Percentiles rank a stretch among this genome's conserved stretches.
Evolutionary conservation across 2,329 filamentous ascomycete species (phyloP).

Genomic region (Graphiopsis chlorocephala): DNA sequence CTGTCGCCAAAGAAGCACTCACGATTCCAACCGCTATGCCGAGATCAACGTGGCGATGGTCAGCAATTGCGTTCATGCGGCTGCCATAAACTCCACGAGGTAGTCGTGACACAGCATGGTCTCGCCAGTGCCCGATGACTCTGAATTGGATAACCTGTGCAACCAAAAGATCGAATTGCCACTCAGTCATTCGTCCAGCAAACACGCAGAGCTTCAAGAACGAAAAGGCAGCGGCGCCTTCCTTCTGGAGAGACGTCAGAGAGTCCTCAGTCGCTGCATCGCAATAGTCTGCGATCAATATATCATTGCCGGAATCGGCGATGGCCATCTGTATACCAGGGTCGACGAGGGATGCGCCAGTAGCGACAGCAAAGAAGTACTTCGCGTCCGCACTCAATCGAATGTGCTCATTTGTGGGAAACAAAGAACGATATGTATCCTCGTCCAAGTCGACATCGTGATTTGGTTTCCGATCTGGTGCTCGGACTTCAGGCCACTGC

Average conservation of each 20-base stretch:
- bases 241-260: not conserved
- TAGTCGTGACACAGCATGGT: constrained; percentile 6
- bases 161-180: constrained; percentile 10
- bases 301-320: constrained; percentile 16
- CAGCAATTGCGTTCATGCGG: constrained; percentile 8
- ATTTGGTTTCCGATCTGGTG: constrained; percentile 1
- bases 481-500: not conserved
- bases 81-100: constrained; percentile 8
- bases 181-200: constrained; percentile 8
- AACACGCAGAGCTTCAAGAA: constrained; percentile 14
- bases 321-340: constrained; percentile 12
- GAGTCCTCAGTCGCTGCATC: constrained; percentile 6
- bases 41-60: constrained; percentile 10
- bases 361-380: constrained; percentile 12
- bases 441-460: not conserved
- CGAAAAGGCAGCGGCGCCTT: constrained; percentile 10
- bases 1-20: constrained; percentile 6
- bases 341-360: not conserved
- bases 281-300: constrained; percentile 16
- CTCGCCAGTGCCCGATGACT: constrained; percentile 13
- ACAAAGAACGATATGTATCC: not conserved
- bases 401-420: constrained; percentile 5
- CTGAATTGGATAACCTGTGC: constrained; percentile 11
- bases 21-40: constrained; percentile 7
- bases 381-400: constrained; percentile 13